Evolutionary conservation across 352 stramenopile species (phyloP).

Genomic region (Pythium phragmitis): DNA sequence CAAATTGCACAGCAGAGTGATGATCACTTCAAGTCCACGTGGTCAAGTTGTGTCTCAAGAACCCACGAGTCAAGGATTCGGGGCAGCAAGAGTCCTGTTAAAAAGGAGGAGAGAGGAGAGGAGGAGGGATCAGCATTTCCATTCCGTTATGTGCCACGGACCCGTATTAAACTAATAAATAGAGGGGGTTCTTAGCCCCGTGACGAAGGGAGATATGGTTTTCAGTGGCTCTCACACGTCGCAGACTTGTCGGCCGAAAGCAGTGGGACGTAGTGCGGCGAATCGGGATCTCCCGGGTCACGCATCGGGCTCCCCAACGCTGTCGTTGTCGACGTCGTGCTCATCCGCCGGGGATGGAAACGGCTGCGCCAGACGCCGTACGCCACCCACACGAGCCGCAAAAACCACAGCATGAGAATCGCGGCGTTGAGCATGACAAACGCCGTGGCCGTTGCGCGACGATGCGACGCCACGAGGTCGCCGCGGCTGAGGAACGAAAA

Average conservation of each 20-base stretch:
- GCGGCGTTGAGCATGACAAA: slow-evolving; percentile 27
- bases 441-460: slow-evolving; percentile 4
- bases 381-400: slow-evolving; percentile 13
- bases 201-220: too few species aligned
- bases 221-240: too few species aligned
- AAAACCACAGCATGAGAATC: slow-evolving; percentile 26
- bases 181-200: too few species aligned
- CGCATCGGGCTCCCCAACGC: neutral
- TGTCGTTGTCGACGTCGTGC: slow-evolving; percentile 2
- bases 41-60: too few species aligned
- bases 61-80: too few species aligned
- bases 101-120: too few species aligned
- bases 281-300: neutral
- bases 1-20: neutral
- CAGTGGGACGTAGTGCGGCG: too few species aligned
- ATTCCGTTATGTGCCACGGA: too few species aligned
- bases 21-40: neutral
- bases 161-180: too few species aligned
- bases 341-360: neutral
- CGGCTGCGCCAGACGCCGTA: neutral
- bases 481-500: slow-evolving; percentile 23
- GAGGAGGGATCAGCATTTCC: too few species aligned
- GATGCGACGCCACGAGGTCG: neutral
- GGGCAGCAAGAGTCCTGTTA: too few species aligned
- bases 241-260: too few species aligned